Evolutionary conservation across 352 stramenopile genomes (phyloP).

Genomic region (Globisporangium emineosum): DNA sequence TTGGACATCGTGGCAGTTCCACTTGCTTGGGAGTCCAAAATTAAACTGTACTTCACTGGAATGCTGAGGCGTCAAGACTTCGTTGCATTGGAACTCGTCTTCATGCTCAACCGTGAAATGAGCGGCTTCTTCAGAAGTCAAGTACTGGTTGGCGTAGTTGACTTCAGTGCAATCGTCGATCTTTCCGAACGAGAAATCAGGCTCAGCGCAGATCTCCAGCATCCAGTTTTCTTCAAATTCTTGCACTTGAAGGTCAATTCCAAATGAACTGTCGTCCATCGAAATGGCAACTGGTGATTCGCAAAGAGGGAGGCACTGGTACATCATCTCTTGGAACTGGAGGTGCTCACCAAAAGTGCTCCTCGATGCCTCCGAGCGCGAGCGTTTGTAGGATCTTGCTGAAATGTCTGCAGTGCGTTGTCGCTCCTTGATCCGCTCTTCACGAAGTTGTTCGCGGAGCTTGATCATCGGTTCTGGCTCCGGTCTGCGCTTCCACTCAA

Average conservation of each 20-base stretch:
- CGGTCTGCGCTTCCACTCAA: constrained; percentile 21
- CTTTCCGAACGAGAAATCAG: constrained; percentile 2
- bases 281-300: not conserved
- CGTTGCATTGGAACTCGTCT: constrained; percentile 12
- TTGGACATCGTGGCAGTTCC: constrained; percentile 34
- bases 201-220: constrained; percentile 8
- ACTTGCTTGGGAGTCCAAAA: constrained; percentile 51
- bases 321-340: constrained; percentile 11
- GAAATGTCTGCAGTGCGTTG: not conserved
- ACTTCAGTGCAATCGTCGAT: not conserved
- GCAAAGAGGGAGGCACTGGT: not conserved
- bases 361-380: not conserved
- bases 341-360: not conserved
- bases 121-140: constrained; percentile 16
- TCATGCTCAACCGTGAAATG: constrained; percentile 17
- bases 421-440: constrained; percentile 5
- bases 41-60: constrained; percentile 25
- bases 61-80: constrained; percentile 5
- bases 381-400: constrained; percentile 8
- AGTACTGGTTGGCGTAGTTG: constrained; percentile 8
- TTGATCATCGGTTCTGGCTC: constrained; percentile 18
- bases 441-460: constrained; percentile 15
- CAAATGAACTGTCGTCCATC: not conserved
- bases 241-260: not conserved
- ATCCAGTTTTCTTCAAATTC: constrained; percentile 5